phyloP scores from a whole-genome alignment of 345 rosid genomes.

The Salix dunnii region DNA sequence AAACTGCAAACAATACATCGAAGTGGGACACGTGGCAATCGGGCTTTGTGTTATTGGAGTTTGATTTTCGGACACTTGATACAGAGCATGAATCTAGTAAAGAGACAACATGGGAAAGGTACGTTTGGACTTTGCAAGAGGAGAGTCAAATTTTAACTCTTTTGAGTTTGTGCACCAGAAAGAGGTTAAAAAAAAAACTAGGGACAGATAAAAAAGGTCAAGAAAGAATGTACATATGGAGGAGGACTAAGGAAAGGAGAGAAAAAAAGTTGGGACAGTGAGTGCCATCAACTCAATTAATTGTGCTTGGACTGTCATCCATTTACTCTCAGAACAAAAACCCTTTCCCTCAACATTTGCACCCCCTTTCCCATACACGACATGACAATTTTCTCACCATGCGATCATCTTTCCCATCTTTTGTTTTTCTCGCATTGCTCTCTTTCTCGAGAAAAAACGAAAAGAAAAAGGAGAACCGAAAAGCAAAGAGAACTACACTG shows the following conservation, averaged over 20 bases:
- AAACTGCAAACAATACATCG: conserved; percentile 12
- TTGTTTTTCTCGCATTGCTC: background rate
- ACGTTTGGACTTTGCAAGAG: background rate
- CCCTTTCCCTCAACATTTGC: conserved; percentile 45
- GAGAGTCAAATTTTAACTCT: conserved; percentile 41
- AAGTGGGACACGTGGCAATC: conserved; percentile 29
- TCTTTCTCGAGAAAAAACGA: conserved; percentile 31
- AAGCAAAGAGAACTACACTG: conserved; percentile 36
- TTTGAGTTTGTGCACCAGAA: conserved; percentile 31
- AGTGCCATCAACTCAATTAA: conserved; percentile 47
- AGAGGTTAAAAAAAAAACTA: conserved; percentile 1
- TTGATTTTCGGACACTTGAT: conserved; percentile 15
- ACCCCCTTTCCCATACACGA: conserved; percentile 53
- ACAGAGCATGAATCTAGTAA: background rate
- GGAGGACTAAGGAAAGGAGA: background rate
- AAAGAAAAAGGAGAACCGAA: background rate
- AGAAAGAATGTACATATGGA: background rate
- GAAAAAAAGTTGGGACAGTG: conserved; percentile 10
- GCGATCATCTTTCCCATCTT: conserved; percentile 24
- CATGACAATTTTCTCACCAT: conserved; percentile 45
- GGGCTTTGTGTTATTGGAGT: conserved; percentile 18
- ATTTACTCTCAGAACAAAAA: conserved; percentile 39
- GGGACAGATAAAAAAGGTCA: background rate
- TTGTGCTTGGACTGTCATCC: conserved; percentile 64
- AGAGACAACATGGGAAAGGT: background rate